Percentiles rank a stretch among this genome's conserved stretches.
Conservation (phyloP, 257 asterid species). For the Salvia hispanica region DNA sequence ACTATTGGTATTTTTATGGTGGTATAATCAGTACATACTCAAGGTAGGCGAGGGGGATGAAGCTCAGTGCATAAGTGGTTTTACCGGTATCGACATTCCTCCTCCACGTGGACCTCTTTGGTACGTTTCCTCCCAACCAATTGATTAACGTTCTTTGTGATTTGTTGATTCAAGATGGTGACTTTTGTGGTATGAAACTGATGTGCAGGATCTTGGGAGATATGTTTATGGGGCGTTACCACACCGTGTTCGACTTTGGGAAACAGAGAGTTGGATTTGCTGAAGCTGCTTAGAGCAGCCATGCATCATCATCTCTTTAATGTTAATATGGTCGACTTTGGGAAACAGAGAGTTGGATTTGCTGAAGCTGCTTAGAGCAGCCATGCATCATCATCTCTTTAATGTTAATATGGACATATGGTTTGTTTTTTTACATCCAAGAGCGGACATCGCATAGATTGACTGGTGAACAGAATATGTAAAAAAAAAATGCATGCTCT, state of each 20-base stretch:
- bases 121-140: constrained; percentile 38
- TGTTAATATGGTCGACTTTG: too few species aligned
- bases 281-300: constrained; percentile 76
- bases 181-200: constrained; percentile 2
- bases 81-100: constrained; percentile 82
- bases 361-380: constrained; percentile 89
- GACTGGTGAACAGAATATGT: constrained; percentile 16
- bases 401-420: constrained; percentile 23
- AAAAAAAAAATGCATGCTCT: constrained; percentile 28
- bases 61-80: constrained; percentile 95
- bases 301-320: too few species aligned
- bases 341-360: constrained; percentile 77
- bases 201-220: constrained; percentile 91
- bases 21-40: constrained; percentile 66
- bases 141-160: too few species aligned
- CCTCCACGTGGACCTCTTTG: constrained; percentile 99
- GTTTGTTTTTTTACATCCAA: background rate
- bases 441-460: background rate
- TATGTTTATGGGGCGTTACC: constrained; percentile 94
- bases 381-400: background rate
- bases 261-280: constrained; percentile 85
- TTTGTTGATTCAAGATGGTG: background rate
- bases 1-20: constrained; percentile 14
- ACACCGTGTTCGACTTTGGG: constrained; percentile 82
- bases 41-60: constrained; percentile 85